Evolutionary conservation across 2,329 filamentous ascomycete genomes (phyloP).

Genomic region (Cladosporium austrohemisphaericum): DNA sequence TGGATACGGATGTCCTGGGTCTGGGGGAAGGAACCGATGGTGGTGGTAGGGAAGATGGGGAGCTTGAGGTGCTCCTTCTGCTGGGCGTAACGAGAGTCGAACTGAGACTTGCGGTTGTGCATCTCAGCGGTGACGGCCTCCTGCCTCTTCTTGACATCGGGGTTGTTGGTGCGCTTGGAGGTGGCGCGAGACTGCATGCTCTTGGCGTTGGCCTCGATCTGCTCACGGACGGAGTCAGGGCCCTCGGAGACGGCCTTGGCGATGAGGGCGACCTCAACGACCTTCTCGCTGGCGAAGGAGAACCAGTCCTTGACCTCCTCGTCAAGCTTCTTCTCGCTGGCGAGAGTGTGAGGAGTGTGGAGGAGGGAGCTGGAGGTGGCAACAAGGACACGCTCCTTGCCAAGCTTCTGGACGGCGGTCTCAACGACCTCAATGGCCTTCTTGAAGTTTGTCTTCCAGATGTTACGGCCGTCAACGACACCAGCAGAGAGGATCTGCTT

Average conservation of each 20-base stretch:
- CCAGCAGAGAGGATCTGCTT: conserved; percentile 89
- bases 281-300: conserved; percentile 96
- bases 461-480: conserved; percentile 98
- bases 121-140: conserved; percentile 75
- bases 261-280: conserved; percentile 81
- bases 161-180: conserved; percentile 94
- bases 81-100: conserved; percentile 77
- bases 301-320: conserved; percentile 95
- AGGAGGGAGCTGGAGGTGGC: conserved; percentile 96
- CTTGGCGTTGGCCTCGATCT: conserved; percentile 96
- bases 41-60: conserved; percentile 96
- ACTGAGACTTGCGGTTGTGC: conserved; percentile 91
- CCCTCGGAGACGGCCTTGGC: conserved; percentile 96
- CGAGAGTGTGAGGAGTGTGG: conserved; percentile 96
- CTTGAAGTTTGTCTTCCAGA: conserved; percentile 99
- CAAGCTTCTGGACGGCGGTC: conserved; percentile 87
- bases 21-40: conserved; percentile 98
- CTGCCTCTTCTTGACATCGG: conserved; percentile 94
- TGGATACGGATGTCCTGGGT: conserved; percentile 97
- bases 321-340: conserved; percentile 97
- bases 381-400: conserved; percentile 95
- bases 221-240: conserved; percentile 75
- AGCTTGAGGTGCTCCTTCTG: conserved; percentile 93
- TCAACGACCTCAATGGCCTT: conserved; percentile 87
- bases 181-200: conserved; percentile 86